These are phyloP conservation scores for Trichosporon coremiiforme DNA, from an alignment of 1,284 basidiomycete species.

Conservation along the genomic window DNA sequence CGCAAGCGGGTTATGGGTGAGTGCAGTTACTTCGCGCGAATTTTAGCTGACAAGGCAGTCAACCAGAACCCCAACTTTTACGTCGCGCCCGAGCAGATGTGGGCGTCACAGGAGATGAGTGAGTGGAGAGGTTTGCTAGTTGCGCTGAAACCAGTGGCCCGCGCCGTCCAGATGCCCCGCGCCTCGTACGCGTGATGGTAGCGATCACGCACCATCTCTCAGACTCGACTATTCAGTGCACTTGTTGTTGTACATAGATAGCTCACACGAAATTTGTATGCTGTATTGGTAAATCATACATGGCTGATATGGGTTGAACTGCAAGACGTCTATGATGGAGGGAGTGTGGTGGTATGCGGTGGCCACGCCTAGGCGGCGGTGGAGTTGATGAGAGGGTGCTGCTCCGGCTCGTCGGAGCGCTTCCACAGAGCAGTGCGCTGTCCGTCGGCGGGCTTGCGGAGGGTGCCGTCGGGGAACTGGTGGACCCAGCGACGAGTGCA, in stretches of 20 bases:
- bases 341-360: neutral
- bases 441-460: conserved; percentile 15
- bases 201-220: neutral
- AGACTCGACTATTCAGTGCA: neutral
- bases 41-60: neutral
- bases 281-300: neutral
- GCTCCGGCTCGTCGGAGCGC: neutral
- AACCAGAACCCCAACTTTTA: conserved; percentile 13
- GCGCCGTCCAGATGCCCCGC: neutral
- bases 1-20: conserved; percentile 21
- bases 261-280: neutral
- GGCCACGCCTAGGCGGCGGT: neutral
- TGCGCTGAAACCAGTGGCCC: neutral
- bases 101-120: neutral
- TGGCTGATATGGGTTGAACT: neutral
- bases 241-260: conserved; percentile 15
- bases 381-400: conserved; percentile 8
- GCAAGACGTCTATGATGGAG: conserved; percentile 6
- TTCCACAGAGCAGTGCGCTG: conserved; percentile 10
- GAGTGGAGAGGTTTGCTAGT: neutral
- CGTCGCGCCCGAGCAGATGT: conserved; percentile 10
- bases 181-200: conserved; percentile 1
- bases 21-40: neutral
- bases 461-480: conserved; percentile 15
- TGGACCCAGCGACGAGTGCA: conserved; percentile 13